phyloP scores from a whole-genome alignment of 805 yeast species.

The Ogataea haglerorum region DNA sequence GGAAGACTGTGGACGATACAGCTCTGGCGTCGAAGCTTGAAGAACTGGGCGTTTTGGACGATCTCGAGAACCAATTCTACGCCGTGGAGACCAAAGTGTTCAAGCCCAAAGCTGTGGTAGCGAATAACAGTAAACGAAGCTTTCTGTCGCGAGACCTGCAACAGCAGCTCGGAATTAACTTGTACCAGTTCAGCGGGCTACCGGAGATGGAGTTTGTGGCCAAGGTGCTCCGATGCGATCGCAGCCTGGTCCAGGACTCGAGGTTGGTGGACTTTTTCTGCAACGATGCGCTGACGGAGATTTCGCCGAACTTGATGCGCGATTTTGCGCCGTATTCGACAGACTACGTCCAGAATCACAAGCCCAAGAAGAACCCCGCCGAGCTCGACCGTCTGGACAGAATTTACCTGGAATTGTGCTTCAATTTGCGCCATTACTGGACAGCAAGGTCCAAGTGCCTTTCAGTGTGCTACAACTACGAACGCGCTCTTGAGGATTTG shows the following conservation, averaged over 20 bases:
- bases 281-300: constrained; percentile 59
- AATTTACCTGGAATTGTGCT: constrained; percentile 63
- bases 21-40: constrained; percentile 46
- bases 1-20: constrained; percentile 50
- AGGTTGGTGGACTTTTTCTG: constrained; percentile 68
- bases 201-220: constrained; percentile 52
- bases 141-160: constrained; percentile 68
- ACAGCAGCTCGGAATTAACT: constrained; percentile 77
- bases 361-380: constrained; percentile 51
- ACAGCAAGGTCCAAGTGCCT: constrained; percentile 64
- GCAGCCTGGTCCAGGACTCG: constrained; percentile 46
- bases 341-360: constrained; percentile 38
- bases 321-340: constrained; percentile 63
- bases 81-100: constrained; percentile 30
- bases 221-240: constrained; percentile 60
- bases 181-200: constrained; percentile 56
- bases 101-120: constrained; percentile 35
- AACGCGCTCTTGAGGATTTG: constrained; percentile 64
- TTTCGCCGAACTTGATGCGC: constrained; percentile 53
- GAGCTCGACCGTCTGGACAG: constrained; percentile 69
- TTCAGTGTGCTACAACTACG: constrained; percentile 50
- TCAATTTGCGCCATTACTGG: constrained; percentile 70
- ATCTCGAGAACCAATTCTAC: constrained; percentile 57
- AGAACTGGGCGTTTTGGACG: constrained; percentile 60
- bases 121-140: constrained; percentile 44